A percentile compares a stretch with the other conserved stretches of the same genome.
Evolutionary conservation across 1,284 basidiomycete species (phyloP).

Genomic region (Veloboletus limbatus): DNA sequence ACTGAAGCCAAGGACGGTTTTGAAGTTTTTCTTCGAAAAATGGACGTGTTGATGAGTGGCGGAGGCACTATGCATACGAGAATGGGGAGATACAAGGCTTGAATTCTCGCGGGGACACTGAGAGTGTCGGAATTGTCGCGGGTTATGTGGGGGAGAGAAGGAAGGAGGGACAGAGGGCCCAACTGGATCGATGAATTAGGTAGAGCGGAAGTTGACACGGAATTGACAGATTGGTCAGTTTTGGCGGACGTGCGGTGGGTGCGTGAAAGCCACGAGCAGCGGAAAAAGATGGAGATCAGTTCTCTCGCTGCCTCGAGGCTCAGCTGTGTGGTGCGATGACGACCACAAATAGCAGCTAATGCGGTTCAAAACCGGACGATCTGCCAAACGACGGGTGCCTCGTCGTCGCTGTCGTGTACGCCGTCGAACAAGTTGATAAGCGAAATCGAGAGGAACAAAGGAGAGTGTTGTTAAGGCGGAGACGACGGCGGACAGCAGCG

Average conservation of each 20-base stretch:
- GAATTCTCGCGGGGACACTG: conserved; percentile 24
- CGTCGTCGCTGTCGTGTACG: conserved; percentile 11
- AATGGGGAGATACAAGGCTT: conserved; percentile 11
- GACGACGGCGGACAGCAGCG: conserved; percentile 6
- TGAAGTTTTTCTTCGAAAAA: conserved; percentile 41
- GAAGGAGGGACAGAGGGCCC: conserved; percentile 28
- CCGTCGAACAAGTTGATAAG: conserved; percentile 3
- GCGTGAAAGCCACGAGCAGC: conserved; percentile 38
- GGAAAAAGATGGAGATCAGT: conserved; percentile 32
- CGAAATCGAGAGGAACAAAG: conserved; percentile 12
- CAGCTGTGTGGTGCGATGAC: conserved; percentile 15
- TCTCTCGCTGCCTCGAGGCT: conserved; percentile 29
- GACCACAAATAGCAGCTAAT: conserved; percentile 29
- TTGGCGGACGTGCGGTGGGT: conserved; percentile 35
- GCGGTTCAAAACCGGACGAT: conserved; percentile 17
- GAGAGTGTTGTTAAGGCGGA: conserved; percentile 30
- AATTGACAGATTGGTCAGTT: conserved; percentile 30
- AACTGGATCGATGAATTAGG: conserved; percentile 33
- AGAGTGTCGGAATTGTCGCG: conserved; percentile 23
- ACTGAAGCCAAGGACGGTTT: conserved; percentile 41
- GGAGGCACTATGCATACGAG: conserved; percentile 43
- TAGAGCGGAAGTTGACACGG: conserved; percentile 28
- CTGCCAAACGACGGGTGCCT: conserved; percentile 1
- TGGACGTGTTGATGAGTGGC: conserved; percentile 35
- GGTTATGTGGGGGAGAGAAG: conserved; percentile 17